phyloP scores from a whole-genome alignment of 257 asterid species.

The Plantago ovata region DNA sequence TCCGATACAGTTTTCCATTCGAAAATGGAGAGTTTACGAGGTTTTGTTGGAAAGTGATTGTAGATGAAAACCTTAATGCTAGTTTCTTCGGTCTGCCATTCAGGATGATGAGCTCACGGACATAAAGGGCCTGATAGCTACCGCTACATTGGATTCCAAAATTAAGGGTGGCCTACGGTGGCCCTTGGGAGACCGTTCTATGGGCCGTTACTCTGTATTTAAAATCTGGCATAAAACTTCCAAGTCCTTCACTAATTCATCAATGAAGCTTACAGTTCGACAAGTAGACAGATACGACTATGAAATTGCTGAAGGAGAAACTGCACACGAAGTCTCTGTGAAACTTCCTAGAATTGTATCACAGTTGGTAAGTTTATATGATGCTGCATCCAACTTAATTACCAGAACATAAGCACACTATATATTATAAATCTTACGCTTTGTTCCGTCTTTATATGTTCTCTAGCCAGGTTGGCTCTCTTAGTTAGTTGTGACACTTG shows the following conservation, averaged over 20 bases:
- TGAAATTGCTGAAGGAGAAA: slow-evolving; percentile 43
- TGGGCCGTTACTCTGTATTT: slow-evolving; percentile 33
- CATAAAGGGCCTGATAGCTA: slow-evolving; percentile 31
- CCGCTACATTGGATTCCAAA: slow-evolving; percentile 38
- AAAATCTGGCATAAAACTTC: slow-evolving; percentile 42
- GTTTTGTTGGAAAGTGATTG: no score
- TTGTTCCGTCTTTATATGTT: no score
- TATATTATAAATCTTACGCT: no score
- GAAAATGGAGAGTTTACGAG: no score
- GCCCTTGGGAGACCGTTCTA: slow-evolving; percentile 40
- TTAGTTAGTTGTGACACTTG: no score
- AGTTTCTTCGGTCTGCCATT: background rate
- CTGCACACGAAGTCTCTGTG: slow-evolving; percentile 34
- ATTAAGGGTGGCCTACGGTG: slow-evolving; percentile 50
- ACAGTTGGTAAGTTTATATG: slow-evolving; percentile 30
- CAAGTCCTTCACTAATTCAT: slow-evolving; percentile 29
- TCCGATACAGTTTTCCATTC: no score
- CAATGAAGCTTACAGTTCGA: slow-evolving; percentile 37
- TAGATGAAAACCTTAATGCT: background rate
- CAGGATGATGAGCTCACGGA: slow-evolving; percentile 44
- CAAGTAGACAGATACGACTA: slow-evolving; percentile 49
- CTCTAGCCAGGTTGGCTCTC: no score
- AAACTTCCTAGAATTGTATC: slow-evolving; percentile 34
- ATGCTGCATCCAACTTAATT: no score
- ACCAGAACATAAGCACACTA: no score